Evolutionary conservation across 306 rosid genomes (phyloP), one percentile per base, ranked within the genome.

Genomic region (Vigna unguiculata): DNA sequence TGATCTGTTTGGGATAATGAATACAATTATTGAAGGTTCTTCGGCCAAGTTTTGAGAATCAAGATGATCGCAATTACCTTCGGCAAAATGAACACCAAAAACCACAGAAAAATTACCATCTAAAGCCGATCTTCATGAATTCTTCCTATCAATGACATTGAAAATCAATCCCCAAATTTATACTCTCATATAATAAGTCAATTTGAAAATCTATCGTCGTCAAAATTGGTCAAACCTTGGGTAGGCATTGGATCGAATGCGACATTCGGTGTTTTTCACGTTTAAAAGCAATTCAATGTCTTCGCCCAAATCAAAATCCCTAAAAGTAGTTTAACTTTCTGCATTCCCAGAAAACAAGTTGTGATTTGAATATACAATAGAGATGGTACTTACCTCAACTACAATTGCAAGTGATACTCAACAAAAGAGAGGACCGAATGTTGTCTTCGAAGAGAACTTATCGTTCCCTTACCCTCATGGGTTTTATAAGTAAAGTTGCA

Each of bases 381-480:
- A 60, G 19, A 49, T 16, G 40, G 63, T 76, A 32, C 73, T 77
- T 41, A 55, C 74, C 78, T 60, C 65, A 41, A 62, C 77, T 10
- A 4, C 41, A 38, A 20, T 78, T 22, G n/a, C 55, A 59, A 36
- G 22, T 10, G 16, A 22, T 60, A 16, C 62, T 80, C 72, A 16
- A 38, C 11, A 58, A 72, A 77, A 70, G 61, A 45, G 64, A 66
- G 57, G 47, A 77, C 9, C n/a, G 12, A 66, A 71, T 12, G 41
- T 20, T 40, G 36, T 36, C 77, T 17, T 45, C 34, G 21, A 40
- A 30, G 48, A 49, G 80, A 73, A 48, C 21, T 21, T 9, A 46
- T 16, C 9, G 30, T 65, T 68, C 74, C 63, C 45, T 51, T 80
- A 22, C n/a, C 17, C 41, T 45, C 36, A 45, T 19, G 34, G 66